A percentile compares a stretch with the other conserved stretches of the same genome.
These are phyloP conservation scores for Suillus subluteus DNA, from an alignment of 768 basidiomycete species.

Conservation along the genomic window DNA sequence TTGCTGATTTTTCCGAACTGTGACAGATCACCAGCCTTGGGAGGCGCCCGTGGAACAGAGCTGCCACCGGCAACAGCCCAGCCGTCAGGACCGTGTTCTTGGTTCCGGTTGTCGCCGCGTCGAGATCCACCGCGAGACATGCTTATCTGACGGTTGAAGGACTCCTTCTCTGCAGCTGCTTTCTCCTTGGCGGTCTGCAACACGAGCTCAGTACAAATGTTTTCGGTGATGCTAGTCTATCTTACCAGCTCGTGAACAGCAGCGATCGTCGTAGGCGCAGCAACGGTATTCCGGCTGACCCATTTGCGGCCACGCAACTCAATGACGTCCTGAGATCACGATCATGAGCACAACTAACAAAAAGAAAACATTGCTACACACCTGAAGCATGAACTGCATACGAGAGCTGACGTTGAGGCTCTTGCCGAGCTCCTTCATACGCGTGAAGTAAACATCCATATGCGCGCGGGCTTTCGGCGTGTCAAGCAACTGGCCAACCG, in stretches of 20 bases:
- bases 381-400: slow-evolving; percentile 96
- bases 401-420: slow-evolving; percentile 81
- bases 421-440: slow-evolving; percentile 84
- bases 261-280: slow-evolving; percentile 86
- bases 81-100: slow-evolving; percentile 74
- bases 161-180: slow-evolving; percentile 63
- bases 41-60: slow-evolving; percentile 54
- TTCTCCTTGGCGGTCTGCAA: slow-evolving; percentile 84
- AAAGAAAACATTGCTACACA: slow-evolving; percentile 39
- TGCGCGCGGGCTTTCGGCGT: slow-evolving; percentile 79
- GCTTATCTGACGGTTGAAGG: slow-evolving; percentile 61
- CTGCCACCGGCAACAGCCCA: slow-evolving; percentile 79
- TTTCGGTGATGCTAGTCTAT: background rate
- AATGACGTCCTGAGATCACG: slow-evolving; percentile 71
- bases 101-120: slow-evolving; percentile 75
- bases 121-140: slow-evolving; percentile 93
- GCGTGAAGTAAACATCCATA: slow-evolving; percentile 91
- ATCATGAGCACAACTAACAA: slow-evolving; percentile 10
- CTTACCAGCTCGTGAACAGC: slow-evolving; percentile 72
- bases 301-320: slow-evolving; percentile 87
- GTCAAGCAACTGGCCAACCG: slow-evolving; percentile 88
- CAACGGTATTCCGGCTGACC: slow-evolving; percentile 69
- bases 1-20: slow-evolving; percentile 88
- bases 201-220: slow-evolving; percentile 13
- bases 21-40: slow-evolving; percentile 85